A percentile compares a stretch with the other conserved stretches of the same genome.
Evolutionary conservation across 164 flowering plant species (phyloP).

Genomic region (Kalanchoe fedtschenkoi): DNA sequence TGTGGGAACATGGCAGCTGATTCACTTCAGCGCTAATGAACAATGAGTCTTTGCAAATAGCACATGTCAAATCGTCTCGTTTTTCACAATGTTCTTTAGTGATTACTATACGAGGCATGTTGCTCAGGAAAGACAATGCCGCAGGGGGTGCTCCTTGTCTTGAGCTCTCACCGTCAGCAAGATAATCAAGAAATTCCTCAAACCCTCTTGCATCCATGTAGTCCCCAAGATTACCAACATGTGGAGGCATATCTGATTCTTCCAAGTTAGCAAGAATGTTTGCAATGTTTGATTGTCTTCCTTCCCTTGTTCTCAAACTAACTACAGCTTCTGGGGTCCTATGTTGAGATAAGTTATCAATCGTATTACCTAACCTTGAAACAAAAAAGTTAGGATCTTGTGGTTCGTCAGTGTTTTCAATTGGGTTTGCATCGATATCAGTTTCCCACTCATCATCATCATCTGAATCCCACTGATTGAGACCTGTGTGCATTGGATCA

Average conservation of each 20-base stretch:
- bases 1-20: conserved; percentile 75
- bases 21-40: conserved; percentile 42
- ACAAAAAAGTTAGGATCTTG: conserved; percentile 11
- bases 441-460: conserved; percentile 33
- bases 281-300: conserved; percentile 15
- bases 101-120: conserved; percentile 42
- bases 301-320: conserved; percentile 26
- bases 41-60: conserved; percentile 71
- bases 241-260: conserved; percentile 16
- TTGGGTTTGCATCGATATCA: conserved; percentile 25
- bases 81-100: conserved; percentile 32
- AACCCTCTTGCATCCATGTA: conserved; percentile 48
- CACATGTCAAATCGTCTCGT: conserved; percentile 48
- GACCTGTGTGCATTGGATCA: conserved; percentile 89
- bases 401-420: conserved; percentile 20
- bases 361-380: conserved; percentile 18
- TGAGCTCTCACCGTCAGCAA: conserved; percentile 39
- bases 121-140: conserved; percentile 46
- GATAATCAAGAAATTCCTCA: conserved; percentile 49
- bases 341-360: conserved; percentile 12
- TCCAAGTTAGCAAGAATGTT: conserved; percentile 23
- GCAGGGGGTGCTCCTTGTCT: conserved; percentile 89
- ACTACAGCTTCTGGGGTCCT: conserved; percentile 12
- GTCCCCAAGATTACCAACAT: conserved; percentile 30
- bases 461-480: conserved; percentile 53